Conservation (phyloP, 1,139 yeast genomes). For the Candida sanyaensis region DNA sequence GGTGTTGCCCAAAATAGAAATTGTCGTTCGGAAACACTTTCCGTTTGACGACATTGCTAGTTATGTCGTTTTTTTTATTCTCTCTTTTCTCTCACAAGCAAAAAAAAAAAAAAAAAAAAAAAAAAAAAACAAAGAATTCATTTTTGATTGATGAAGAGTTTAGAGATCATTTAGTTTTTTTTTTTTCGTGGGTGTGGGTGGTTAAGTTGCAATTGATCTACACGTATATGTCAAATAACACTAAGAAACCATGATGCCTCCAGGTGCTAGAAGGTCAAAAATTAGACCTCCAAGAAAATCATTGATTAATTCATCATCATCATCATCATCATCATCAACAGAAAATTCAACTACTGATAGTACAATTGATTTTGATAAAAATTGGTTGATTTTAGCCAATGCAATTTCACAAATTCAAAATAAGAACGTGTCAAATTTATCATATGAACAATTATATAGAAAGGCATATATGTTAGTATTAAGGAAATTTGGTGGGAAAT, state of each 20-base stretch:
- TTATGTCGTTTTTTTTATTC: too few relatives aligned
- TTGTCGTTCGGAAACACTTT: too few relatives aligned
- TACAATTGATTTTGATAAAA: constrained; percentile 60
- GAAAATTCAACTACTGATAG: constrained; percentile 18
- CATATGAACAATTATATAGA: constrained; percentile 84
- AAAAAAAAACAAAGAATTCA: too few relatives aligned
- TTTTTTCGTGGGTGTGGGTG: too few relatives aligned
- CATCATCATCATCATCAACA: constrained; percentile 17
- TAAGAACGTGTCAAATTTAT: constrained; percentile 71
- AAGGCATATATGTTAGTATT: constrained; percentile 79
- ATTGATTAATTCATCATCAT: constrained; percentile 25
- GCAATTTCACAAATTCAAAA: constrained; percentile 79
- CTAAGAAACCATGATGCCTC: constrained; percentile 31
- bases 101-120: too few relatives aligned
- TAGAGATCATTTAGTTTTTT: too few relatives aligned
- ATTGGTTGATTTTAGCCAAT: constrained; percentile 70
- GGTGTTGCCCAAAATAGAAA: too few relatives aligned
- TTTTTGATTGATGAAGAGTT: too few relatives aligned
- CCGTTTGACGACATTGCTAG: too few relatives aligned
- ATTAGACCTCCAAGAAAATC: constrained; percentile 76
- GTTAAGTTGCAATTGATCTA: too few relatives aligned
- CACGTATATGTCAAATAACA: background rate
- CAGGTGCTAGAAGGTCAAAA: constrained; percentile 53
- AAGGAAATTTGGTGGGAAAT: constrained; percentile 67
- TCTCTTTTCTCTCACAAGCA: too few relatives aligned